These are phyloP conservation scores for Jaltomata sinuosa DNA, from an alignment of 257 asterid species.

Conservation along the genomic window DNA sequence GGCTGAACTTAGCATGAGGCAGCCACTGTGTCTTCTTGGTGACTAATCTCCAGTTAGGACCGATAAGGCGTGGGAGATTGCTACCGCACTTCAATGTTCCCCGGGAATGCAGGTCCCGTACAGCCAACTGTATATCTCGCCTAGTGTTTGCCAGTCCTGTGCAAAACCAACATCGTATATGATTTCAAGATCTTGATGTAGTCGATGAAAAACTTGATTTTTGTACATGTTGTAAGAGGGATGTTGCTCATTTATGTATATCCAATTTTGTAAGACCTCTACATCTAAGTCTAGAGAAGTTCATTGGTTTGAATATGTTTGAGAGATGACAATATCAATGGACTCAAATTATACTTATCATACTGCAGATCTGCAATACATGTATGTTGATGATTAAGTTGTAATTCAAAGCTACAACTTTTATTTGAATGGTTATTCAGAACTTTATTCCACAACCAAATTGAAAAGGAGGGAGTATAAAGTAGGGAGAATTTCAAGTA, in stretches of 20 bases:
- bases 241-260: background rate
- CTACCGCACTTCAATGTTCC: background rate
- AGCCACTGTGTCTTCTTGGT: conserved; percentile 74
- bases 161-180: background rate
- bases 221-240: background rate
- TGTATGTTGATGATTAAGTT: too few relatives aligned
- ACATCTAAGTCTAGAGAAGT: background rate
- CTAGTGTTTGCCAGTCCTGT: background rate
- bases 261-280: background rate
- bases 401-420: background rate
- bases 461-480: too few relatives aligned
- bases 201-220: background rate
- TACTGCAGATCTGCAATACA: background rate
- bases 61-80: background rate
- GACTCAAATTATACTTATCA: too few relatives aligned
- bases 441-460: too few relatives aligned
- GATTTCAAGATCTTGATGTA: background rate
- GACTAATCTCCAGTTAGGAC: conserved; percentile 22
- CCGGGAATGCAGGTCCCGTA: background rate
- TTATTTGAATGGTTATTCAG: background rate
- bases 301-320: background rate
- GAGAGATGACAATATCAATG: background rate
- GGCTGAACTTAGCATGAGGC: conserved; percentile 93
- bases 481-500: too few relatives aligned
- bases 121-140: background rate